Evolutionary conservation across 2,329 filamentous ascomycete genomes (phyloP).

Genomic region (Penicillium italicum): DNA sequence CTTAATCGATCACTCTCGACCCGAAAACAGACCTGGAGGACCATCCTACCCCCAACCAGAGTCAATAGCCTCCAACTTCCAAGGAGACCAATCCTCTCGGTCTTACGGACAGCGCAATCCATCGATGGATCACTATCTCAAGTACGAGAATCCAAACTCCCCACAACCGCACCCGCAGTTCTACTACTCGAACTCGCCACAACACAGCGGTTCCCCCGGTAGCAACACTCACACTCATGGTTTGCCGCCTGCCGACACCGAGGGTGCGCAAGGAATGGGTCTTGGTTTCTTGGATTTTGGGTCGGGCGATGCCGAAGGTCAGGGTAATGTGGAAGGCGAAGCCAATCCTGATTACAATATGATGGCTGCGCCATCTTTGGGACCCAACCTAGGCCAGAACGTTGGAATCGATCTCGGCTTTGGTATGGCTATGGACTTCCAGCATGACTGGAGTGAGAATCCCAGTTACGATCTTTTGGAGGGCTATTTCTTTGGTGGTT

Average conservation of each 20-base stretch:
- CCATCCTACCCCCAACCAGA: conserved; percentile 28
- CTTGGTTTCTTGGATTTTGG: conserved; percentile 56
- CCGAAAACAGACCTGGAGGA: conserved; percentile 26
- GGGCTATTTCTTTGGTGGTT: conserved; percentile 54
- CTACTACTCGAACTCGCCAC: conserved; percentile 35
- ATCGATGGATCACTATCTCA: conserved; percentile 35
- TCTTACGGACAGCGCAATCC: conserved; percentile 28
- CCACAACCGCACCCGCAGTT: conserved; percentile 33
- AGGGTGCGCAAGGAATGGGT: conserved; percentile 39
- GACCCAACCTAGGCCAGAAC: conserved; percentile 33
- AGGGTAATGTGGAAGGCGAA: conserved; percentile 26
- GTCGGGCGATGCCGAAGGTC: conserved; percentile 33
- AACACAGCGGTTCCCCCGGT: conserved; percentile 33
- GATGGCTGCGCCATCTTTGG: conserved; percentile 30
- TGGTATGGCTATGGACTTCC: conserved; percentile 45
- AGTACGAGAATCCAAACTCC: conserved; percentile 35
- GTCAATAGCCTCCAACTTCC: conserved; percentile 21
- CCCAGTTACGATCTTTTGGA: conserved; percentile 51
- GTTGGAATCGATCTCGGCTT: conserved; percentile 46
- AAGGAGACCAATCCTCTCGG: conserved; percentile 22
- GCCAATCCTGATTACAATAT: conserved; percentile 30
- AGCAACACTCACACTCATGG: conserved; percentile 25
- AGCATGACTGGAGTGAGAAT: conserved; percentile 50
- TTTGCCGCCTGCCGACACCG: conserved; percentile 21
- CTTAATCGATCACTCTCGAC: conserved; percentile 35